Conservation (phyloP, 176 grass and related monocot genomes). For the barley (Hordeum vulgare) region DNA sequence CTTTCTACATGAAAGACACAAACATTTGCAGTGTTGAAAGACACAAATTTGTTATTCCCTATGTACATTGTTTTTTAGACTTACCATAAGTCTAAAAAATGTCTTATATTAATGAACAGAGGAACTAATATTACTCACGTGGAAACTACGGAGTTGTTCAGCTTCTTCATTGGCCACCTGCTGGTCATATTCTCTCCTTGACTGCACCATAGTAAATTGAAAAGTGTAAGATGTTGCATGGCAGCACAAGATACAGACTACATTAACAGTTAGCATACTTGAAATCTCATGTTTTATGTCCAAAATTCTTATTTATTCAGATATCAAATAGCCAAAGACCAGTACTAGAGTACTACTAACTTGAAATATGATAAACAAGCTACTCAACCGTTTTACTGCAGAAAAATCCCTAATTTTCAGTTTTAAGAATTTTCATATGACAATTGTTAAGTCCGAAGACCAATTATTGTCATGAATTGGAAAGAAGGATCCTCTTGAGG, state of each 20-base stretch:
- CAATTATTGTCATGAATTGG: neutral
- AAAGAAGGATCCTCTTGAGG: neutral
- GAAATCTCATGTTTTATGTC: neutral
- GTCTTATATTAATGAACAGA: too few species aligned
- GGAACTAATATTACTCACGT: constrained; percentile 39
- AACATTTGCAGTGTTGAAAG: neutral
- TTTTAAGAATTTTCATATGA: neutral
- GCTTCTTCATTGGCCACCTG: constrained; percentile 79
- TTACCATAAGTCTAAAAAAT: too few species aligned
- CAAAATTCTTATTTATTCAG: neutral
- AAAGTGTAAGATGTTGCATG: constrained; percentile 10
- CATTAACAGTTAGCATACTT: neutral
- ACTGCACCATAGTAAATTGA: constrained; percentile 44
- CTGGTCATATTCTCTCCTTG: constrained; percentile 77
- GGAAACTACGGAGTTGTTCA: constrained; percentile 77
- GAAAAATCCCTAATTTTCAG: neutral
- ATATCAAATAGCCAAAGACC: constrained; percentile 1
- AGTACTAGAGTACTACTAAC: neutral
- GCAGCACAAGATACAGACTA: neutral
- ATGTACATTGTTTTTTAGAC: too few species aligned
- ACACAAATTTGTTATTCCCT: neutral
- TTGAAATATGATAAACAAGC: neutral
- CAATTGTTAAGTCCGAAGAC: neutral
- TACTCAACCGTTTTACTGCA: neutral
- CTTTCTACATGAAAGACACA: neutral